Evolutionary conservation across 768 basidiomycete species (phyloP), one percentile per base, ranked within the genome.

Genomic region (Phanerochaete carnosa): DNA sequence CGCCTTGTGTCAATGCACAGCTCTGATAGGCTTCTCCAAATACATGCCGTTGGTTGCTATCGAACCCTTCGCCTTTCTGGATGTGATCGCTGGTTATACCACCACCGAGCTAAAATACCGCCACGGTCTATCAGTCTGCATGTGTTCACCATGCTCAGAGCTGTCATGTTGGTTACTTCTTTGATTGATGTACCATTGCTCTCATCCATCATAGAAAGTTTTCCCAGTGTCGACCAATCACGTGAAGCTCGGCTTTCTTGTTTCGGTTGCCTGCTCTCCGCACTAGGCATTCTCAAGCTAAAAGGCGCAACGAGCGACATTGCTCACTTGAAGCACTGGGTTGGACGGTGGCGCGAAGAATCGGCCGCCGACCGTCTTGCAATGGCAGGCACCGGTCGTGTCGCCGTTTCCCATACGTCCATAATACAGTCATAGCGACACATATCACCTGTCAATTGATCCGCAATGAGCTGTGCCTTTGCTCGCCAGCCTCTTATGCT

Each of bases 401-500:
- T 19, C 15, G 52, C 33, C 52, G 25, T 19, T 54, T 54, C 52
- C 52, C 29, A 43, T 19, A n/a, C 22, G n/a, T 23, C 33, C 35
- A 43, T 11, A 22, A 6, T 29, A 28, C 59, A 37, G 57, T n/a
- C 62, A 25, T 64, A 49, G 54, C 61, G 58, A 65, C 61, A 62
- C 59, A 54, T 51, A 64, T 64, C 63, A 64, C 45, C 45, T 55
- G 57, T 62, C 60, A 57, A 59, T 23, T 62, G 60, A 60, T 58
- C 50, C 33, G 57, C 45, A 29, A 30, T 45, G 45, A 45, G 25
- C 57, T 64, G 63, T 55, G 57, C 46, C 30, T 33, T 37, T 29
- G 52, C 51, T 25, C 19, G 25, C 12, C 26, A 49, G 45, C 30
- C 25, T 56, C 54, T 61, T 61, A 64, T 51, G 25, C 51, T 47